A percentile compares a stretch with the other conserved stretches of the same genome.
Conservation (phyloP, 345 rosid species). For the Corchorus capsularis region DNA sequence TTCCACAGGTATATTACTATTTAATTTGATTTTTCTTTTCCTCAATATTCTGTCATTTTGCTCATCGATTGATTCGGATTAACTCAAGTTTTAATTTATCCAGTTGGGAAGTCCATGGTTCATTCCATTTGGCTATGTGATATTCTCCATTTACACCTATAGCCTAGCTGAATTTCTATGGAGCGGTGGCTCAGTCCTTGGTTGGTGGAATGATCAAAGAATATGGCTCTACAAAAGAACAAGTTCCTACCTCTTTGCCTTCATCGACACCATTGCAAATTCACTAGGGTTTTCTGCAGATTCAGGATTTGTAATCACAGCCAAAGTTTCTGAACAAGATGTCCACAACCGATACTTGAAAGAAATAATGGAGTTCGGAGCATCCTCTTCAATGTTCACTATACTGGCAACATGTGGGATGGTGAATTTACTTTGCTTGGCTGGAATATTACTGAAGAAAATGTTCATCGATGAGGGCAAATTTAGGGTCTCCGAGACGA, state of each 20-base stretch:
- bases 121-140: conserved; percentile 59
- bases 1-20: conserved; percentile 52
- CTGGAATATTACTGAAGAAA: conserved; percentile 29
- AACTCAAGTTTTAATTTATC: too few species aligned
- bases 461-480: not conserved
- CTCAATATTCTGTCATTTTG: too few species aligned
- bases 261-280: conserved; percentile 49
- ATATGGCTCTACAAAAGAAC: conserved; percentile 81
- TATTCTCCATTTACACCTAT: conserved; percentile 29
- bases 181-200: conserved; percentile 59
- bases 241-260: conserved; percentile 66
- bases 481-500: conserved; percentile 19
- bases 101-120: conserved; percentile 47
- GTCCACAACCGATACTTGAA: conserved; percentile 46
- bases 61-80: too few species aligned
- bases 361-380: conserved; percentile 79
- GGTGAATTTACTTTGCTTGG: conserved; percentile 53
- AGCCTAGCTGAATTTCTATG: conserved; percentile 56
- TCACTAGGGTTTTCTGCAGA: conserved; percentile 45
- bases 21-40: too few species aligned
- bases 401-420: conserved; percentile 56
- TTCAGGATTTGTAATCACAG: conserved; percentile 57
- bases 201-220: conserved; percentile 87
- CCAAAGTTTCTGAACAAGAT: conserved; percentile 67
- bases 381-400: conserved; percentile 59